These are phyloP conservation scores for Zarea fungicola DNA, from an alignment of 2,329 filamentous ascomycete species.

Conservation along the genomic window DNA sequence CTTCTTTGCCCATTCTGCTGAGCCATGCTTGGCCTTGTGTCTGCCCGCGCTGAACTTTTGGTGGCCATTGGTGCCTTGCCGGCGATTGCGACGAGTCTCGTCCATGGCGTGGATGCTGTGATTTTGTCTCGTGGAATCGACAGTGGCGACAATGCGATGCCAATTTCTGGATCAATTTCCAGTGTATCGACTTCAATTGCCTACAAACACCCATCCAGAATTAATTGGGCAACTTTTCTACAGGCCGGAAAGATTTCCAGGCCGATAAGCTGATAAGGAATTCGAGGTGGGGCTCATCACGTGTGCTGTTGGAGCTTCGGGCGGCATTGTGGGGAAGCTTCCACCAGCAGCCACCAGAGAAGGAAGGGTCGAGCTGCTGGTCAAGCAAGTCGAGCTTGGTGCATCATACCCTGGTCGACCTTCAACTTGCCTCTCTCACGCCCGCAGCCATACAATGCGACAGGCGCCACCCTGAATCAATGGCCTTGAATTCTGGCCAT, in stretches of 20 bases:
- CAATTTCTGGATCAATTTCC: neutral
- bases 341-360: neutral
- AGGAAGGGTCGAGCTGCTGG: neutral
- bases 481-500: conserved; percentile 10
- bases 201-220: neutral
- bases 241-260: conserved; percentile 5
- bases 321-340: neutral
- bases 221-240: neutral
- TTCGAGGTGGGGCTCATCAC: conserved; percentile 10
- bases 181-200: neutral
- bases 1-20: conserved; percentile 62
- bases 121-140: neutral
- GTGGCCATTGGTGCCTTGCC: conserved; percentile 24
- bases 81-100: neutral
- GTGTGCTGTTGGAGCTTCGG: conserved; percentile 3
- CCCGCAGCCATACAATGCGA: conserved; percentile 2
- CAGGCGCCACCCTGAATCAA: conserved; percentile 3
- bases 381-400: neutral
- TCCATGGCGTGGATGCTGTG: conserved; percentile 4
- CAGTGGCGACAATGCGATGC: neutral
- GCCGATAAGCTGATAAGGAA: conserved; percentile 15
- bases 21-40: conserved; percentile 40
- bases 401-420: conserved; percentile 9
- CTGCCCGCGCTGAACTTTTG: conserved; percentile 31
- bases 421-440: neutral